Conservation (phyloP, 1,284 basidiomycete genomes). For the Waitea zeae region DNA sequence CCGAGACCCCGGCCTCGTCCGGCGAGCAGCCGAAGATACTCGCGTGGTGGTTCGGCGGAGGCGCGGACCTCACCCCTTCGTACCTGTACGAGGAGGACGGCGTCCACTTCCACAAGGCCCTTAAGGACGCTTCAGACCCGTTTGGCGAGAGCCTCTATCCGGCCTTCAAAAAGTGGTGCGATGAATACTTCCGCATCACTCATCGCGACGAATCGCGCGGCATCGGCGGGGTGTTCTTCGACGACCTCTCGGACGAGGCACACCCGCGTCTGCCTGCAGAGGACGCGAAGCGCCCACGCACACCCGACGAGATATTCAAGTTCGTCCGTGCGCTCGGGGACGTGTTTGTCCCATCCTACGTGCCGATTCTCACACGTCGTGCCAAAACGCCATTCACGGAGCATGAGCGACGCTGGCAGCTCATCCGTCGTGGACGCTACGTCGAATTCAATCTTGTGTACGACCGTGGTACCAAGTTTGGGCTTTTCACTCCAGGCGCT, state of each 20-base stretch:
- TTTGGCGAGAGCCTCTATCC: constrained; percentile 62
- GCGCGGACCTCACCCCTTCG: constrained; percentile 89
- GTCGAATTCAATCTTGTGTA: constrained; percentile 92
- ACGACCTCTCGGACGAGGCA: constrained; percentile 56
- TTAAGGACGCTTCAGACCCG: constrained; percentile 64
- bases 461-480: constrained; percentile 80
- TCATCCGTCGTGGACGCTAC: constrained; percentile 75
- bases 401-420: constrained; percentile 72
- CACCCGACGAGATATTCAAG: constrained; percentile 54
- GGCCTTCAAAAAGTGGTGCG: constrained; percentile 90
- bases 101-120: constrained; percentile 68
- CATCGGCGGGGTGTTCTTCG: constrained; percentile 93
- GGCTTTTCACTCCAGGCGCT: constrained; percentile 79
- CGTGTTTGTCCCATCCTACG: constrained; percentile 76
- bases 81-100: constrained; percentile 87
- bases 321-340: constrained; percentile 59
- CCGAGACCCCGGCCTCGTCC: constrained; percentile 21
- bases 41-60: constrained; percentile 99
- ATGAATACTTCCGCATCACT: constrained; percentile 92
- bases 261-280: constrained; percentile 36
- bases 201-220: constrained; percentile 86
- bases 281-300: constrained; percentile 33
- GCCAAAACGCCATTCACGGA: constrained; percentile 40
- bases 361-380: constrained; percentile 63
- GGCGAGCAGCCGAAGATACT: constrained; percentile 29